phyloP scores from a whole-genome alignment of 306 rosid genomes.

The Medicago lupulina region DNA sequence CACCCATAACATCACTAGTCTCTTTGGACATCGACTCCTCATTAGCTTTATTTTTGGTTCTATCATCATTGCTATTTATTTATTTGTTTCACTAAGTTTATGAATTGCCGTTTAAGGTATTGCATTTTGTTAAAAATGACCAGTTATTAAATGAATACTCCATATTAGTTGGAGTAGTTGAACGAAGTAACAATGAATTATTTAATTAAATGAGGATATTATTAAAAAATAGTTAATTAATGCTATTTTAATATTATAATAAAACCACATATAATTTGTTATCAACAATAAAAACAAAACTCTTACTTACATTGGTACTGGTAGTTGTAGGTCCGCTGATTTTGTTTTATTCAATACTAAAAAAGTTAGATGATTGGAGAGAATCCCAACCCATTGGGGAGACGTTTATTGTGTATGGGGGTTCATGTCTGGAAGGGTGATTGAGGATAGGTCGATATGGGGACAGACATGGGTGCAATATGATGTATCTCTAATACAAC shows the following conservation, averaged over 20 bases:
- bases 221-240: too few relatives aligned
- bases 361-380: neutral
- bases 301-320: neutral
- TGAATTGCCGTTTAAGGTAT: too few relatives aligned
- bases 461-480: slow-evolving; percentile 1
- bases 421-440: slow-evolving; percentile 14
- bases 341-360: slow-evolving; percentile 1
- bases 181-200: neutral
- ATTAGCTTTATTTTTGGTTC: too few relatives aligned
- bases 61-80: too few relatives aligned
- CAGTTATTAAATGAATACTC: neutral
- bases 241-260: neutral
- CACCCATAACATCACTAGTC: too few relatives aligned
- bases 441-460: slow-evolving; percentile 5
- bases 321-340: slow-evolving; percentile 10
- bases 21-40: too few relatives aligned
- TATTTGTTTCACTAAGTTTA: too few relatives aligned
- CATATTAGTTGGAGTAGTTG: neutral
- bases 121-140: too few relatives aligned
- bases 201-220: too few relatives aligned
- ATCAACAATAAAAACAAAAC: neutral
- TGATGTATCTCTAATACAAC: neutral
- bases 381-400: neutral
- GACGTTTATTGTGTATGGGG: neutral
- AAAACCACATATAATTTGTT: neutral